Evolutionary conservation across 2,329 filamentous ascomycete genomes (phyloP), one percentile per base, ranked within the genome.

Genomic region (Phialophora chinensis): DNA sequence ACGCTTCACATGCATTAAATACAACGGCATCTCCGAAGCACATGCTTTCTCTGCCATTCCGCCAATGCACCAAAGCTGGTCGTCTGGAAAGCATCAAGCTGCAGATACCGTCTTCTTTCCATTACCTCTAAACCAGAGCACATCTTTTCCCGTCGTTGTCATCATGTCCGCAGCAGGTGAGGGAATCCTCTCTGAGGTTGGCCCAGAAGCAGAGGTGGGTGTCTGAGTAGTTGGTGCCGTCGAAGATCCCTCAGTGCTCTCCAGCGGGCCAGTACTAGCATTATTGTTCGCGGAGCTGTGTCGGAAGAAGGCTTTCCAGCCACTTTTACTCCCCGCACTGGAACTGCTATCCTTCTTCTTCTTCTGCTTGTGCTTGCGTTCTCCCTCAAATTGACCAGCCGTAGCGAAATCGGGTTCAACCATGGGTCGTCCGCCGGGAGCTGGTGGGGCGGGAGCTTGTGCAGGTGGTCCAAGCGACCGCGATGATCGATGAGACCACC

Each of bases 231-330:
- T 42, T 29, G 59, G 29, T 50, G 42, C 31, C 59, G 47, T 61
- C 12, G 59, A 52, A 31, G 29, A 31, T 20, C 54, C 20, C 11
- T 58, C 53, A 14, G 59, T 53, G 23, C 65, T 59, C 52, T 59
- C 31, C 53, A 57, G 12, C n/a, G 44, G 33, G 17, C 52, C 57
- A 20, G 38, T 87, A 77, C 23, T 86, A 6, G 31, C 31, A 10
- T 17, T 17, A n/a, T 14, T 52, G 23, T 61, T 38, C 47, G 59
- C 59, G 31, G 33, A 52, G 85, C 67, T 86, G 79, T 73, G 86
- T 82, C 68, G 50, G 82, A 8, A 75, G 72, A 42, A 80, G 55
- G 68, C 61, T 68, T 71, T 66, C 66, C 69, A 65, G 50, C 72
- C 68, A 35, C 60, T 68, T 35, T 67, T 69, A 44, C 65, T 69